Percentiles rank a stretch among this genome's conserved stretches.
These are phyloP conservation scores for Isoetes taiwanensis DNA, from an alignment of 75 land plant species.

Conservation along the genomic window DNA sequence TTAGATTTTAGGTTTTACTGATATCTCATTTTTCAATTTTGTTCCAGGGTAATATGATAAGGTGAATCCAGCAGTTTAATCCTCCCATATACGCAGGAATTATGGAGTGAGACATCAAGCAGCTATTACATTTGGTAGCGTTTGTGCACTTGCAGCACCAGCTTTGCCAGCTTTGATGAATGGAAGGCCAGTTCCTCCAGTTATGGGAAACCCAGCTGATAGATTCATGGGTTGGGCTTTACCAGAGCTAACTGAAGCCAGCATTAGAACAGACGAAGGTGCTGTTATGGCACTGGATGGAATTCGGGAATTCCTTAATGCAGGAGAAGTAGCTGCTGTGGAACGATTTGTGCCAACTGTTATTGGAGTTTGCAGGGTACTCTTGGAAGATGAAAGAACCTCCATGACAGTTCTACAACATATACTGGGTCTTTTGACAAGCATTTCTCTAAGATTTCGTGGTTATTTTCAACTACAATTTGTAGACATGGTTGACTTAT, in stretches of 20 bases:
- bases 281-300: constrained; percentile 56
- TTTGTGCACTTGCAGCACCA: constrained; percentile 27
- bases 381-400: constrained; percentile 86
- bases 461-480: constrained; percentile 64
- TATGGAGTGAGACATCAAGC: no score
- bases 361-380: constrained; percentile 67
- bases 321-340: constrained; percentile 40
- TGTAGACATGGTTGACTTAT: constrained; percentile 76
- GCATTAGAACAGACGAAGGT: constrained; percentile 24
- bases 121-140: constrained; percentile 34
- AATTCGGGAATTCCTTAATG: constrained; percentile 54
- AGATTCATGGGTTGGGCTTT: constrained; percentile 68
- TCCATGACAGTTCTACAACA: constrained; percentile 45
- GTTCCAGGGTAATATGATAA: no score
- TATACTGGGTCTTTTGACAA: constrained; percentile 49
- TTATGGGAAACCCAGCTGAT: constrained; percentile 37
- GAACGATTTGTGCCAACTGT: constrained; percentile 60
- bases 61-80: no score
- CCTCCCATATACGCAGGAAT: no score
- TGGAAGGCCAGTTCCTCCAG: constrained; percentile 26
- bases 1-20: no score
- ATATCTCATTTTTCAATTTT: no score
- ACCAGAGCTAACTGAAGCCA: constrained; percentile 38
- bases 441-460: constrained; percentile 45
- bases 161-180: constrained; percentile 16